These are phyloP conservation scores for Nitzschia palea DNA, from an alignment of 108 stramenopile genomes.

Conservation along the genomic window DNA sequence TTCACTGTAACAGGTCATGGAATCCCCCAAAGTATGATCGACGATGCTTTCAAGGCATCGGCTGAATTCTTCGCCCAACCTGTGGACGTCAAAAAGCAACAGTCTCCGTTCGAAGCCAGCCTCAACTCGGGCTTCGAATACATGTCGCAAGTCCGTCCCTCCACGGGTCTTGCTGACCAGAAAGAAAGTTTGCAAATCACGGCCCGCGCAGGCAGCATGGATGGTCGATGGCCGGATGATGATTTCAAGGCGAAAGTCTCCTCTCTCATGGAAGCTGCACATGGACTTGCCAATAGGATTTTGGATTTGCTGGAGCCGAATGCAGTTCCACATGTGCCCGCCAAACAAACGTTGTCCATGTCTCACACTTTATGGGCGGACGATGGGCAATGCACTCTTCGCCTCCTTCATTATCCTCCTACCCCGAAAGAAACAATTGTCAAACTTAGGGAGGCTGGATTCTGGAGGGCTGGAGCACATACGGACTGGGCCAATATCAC, in stretches of 20 bases:
- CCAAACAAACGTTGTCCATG: conserved; percentile 17
- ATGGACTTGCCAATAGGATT: conserved; percentile 31
- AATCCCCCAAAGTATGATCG: conserved; percentile 33
- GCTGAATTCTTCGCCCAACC: conserved; percentile 35
- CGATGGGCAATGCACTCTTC: conserved; percentile 59
- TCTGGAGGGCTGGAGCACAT: conserved; percentile 55
- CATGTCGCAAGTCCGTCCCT: conserved; percentile 38
- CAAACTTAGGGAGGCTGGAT: background rate
- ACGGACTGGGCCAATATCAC: conserved; percentile 57
- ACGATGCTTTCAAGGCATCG: conserved; percentile 29
- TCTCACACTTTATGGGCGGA: conserved; percentile 38
- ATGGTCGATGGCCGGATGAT: conserved; percentile 46
- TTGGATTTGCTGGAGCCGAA: conserved; percentile 33
- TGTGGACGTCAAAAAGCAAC: conserved; percentile 20
- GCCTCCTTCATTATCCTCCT: conserved; percentile 58
- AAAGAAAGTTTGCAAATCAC: conserved; percentile 59
- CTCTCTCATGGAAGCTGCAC: conserved; percentile 24
- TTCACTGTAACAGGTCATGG: conserved; percentile 49
- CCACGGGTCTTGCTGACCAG: conserved; percentile 41
- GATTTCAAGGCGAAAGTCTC: conserved; percentile 8
- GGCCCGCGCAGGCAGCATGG: conserved; percentile 48
- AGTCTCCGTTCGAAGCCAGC: conserved; percentile 33
- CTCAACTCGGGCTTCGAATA: conserved; percentile 51
- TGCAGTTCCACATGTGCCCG: conserved; percentile 4
- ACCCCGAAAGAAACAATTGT: conserved; percentile 6